A percentile compares a stretch with the other conserved stretches of the same genome.
phyloP scores from a whole-genome alignment of 257 asterid species.

The Parsonsia alboflavescens region DNA sequence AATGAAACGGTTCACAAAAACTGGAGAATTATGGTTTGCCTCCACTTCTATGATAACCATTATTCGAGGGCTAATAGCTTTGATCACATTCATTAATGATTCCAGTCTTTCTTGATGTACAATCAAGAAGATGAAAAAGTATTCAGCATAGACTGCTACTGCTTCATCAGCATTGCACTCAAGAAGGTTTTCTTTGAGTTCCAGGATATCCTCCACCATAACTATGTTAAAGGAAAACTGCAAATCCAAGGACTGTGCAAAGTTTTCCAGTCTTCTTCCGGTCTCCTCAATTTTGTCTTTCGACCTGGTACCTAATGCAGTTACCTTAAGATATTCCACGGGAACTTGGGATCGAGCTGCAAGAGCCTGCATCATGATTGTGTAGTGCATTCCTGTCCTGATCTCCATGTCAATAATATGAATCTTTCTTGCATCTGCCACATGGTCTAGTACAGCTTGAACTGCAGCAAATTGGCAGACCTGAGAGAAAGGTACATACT shows the following conservation, averaged over 20 bases:
- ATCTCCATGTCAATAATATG: conserved; percentile 53
- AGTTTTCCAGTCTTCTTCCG: conserved; percentile 31
- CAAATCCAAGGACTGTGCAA: conserved; percentile 44
- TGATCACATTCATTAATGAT: conserved; percentile 33
- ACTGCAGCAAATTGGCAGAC: conserved; percentile 42
- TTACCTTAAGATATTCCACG: conserved; percentile 46
- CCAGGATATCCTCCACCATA: conserved; percentile 37
- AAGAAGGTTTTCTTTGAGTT: conserved; percentile 26
- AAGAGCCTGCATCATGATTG: conserved; percentile 63
- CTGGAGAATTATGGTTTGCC: conserved; percentile 43
- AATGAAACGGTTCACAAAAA: conserved; percentile 44
- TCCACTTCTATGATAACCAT: conserved; percentile 48
- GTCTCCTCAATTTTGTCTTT: conserved; percentile 42
- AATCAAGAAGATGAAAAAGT: conserved; percentile 33
- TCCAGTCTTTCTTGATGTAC: conserved; percentile 31
- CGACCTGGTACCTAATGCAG: conserved; percentile 41
- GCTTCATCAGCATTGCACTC: conserved; percentile 35
- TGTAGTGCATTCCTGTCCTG: conserved; percentile 43
- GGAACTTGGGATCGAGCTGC: conserved; percentile 25
- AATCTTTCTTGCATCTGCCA: conserved; percentile 35
- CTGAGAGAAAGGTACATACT: conserved; percentile 38
- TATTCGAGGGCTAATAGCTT: conserved; percentile 24
- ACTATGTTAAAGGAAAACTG: conserved; percentile 35
- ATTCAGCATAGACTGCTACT: conserved; percentile 35
- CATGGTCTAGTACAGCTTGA: conserved; percentile 47